phyloP scores from a whole-genome alignment of 108 stramenopile genomes.

The Pseudonitzschia delicatissima region DNA sequence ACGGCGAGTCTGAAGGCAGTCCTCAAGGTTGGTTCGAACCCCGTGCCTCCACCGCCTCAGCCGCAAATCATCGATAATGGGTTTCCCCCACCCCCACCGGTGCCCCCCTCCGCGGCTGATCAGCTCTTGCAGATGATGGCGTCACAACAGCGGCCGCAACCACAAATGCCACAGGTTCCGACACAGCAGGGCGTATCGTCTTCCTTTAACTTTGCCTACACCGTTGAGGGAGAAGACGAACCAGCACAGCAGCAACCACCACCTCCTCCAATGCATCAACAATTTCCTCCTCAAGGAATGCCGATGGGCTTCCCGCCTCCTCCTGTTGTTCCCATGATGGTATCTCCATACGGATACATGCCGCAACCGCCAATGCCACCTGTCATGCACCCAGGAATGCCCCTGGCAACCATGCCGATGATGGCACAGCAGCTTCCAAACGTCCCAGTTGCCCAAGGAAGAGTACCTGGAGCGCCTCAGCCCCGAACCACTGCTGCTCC shows the following conservation, averaged over 20 bases:
- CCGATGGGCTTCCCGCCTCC: slow-evolving; percentile 8
- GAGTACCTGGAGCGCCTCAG: too few species aligned
- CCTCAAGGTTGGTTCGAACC: slow-evolving; percentile 19
- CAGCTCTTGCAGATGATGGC: slow-evolving; percentile 62
- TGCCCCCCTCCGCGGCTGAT: slow-evolving; percentile 57
- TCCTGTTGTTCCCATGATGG: slow-evolving; percentile 14
- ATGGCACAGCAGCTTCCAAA: slow-evolving; percentile 13
- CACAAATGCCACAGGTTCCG: neutral
- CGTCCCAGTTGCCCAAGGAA: neutral
- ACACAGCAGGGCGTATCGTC: slow-evolving; percentile 20
- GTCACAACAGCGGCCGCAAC: slow-evolving; percentile 15
- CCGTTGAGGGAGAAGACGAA: slow-evolving; percentile 72
- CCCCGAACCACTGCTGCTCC: neutral
- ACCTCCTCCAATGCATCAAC: slow-evolving; percentile 12
- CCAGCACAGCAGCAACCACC: slow-evolving; percentile 23
- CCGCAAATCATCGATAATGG: neutral
- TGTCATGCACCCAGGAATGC: slow-evolving; percentile 21
- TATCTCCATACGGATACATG: slow-evolving; percentile 14
- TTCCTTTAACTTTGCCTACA: slow-evolving; percentile 80
- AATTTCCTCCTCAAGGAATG: slow-evolving; percentile 13
- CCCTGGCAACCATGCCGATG: slow-evolving; percentile 6
- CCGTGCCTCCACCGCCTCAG: slow-evolving; percentile 14
- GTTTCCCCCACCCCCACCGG: slow-evolving; percentile 14
- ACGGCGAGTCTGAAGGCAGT: slow-evolving; percentile 41
- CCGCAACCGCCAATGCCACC: slow-evolving; percentile 13